Evolutionary conservation across 1,139 yeast species (phyloP), one percentile per base, ranked within the genome.

Genomic region (Diutina rugosa): DNA sequence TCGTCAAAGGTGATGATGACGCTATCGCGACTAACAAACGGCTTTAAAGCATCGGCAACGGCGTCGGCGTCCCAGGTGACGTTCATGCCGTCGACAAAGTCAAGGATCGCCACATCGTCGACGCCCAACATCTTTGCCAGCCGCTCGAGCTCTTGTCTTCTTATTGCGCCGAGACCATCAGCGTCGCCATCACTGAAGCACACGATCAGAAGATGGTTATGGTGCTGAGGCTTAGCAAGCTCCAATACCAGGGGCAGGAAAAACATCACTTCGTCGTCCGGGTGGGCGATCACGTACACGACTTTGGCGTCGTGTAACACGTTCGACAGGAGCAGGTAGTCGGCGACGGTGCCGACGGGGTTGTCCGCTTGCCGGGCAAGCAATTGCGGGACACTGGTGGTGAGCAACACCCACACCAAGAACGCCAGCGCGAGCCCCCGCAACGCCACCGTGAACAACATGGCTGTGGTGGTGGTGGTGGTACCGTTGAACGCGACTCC

Each of bases 231-330:
- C 58, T 83, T 80, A 44, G 72, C 61, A 57, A 84, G 63, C 61
- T 81, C 86, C 9, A 80, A 69, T 53, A 90, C 64, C 0, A 95
- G 77, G 0, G 99, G 99, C 0, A 91, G 82, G 65, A 93, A 95
- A 70, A 95, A 95, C 99, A 95, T 95, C 57, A 90, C 93, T 69
- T 95, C 99, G 67, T 95, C 99, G 69, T 95, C 99, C 0, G 99
- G 99, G 69, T 95, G 99, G 0, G 97, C 97, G 51, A 90, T 85
- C 21, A 93, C 73, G 28, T 49, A 49, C 6, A 49, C 53, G 28
- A 49, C 53, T 1, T 47, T 38, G 21, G 51, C 29, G 30, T 47
- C 12, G 18, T 47, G 12, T 10, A 47, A n/a, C 9, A 47, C 21
- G 18, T 12, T 10, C n/a, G 51, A 30, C 51, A 47, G 51, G 10